Conservation (phyloP, 2,329 filamentous ascomycete species). For the Fusarium pseudonygamai region DNA sequence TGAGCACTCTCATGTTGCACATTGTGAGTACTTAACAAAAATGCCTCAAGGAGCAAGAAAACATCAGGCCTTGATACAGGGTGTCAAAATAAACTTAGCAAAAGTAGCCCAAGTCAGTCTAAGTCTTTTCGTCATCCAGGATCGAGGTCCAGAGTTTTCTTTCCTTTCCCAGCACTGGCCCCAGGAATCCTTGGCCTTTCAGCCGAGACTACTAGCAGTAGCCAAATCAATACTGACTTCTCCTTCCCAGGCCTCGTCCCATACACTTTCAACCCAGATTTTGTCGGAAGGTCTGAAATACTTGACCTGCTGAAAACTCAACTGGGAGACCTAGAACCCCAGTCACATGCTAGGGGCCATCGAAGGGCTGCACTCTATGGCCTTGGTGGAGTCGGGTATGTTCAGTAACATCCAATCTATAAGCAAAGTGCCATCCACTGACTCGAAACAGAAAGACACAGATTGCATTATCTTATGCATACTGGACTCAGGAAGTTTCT, state of each 20-base stretch:
- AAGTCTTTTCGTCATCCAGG: neutral
- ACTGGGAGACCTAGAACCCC: neutral
- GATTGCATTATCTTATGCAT: slow-evolving; percentile 28
- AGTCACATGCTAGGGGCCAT: neutral
- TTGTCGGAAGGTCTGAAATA: slow-evolving; percentile 18
- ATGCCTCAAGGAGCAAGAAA: neutral
- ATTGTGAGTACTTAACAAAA: neutral
- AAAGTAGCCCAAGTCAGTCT: neutral
- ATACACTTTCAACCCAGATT: slow-evolving; percentile 16
- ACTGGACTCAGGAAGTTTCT: slow-evolving; percentile 7
- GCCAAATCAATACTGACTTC: no score
- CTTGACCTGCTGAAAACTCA: slow-evolving; percentile 4
- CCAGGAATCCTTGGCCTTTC: no score
- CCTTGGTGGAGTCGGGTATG: slow-evolving; percentile 33
- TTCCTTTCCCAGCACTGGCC: no score
- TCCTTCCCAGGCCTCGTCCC: slow-evolving; percentile 5
- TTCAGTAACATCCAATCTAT: rapidly evolving
- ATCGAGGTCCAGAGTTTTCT: rapidly evolving
- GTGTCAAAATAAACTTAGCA: neutral
- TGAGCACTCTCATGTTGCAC: rapidly evolving
- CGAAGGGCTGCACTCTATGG: slow-evolving; percentile 9
- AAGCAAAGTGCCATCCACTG: neutral
- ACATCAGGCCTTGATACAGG: neutral
- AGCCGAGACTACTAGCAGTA: no score
- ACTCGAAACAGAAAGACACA: slow-evolving; percentile 19